Base-by-base conservation (phyloP, 257 asterid genomes). In the Fraxinus excelsior region DNA sequence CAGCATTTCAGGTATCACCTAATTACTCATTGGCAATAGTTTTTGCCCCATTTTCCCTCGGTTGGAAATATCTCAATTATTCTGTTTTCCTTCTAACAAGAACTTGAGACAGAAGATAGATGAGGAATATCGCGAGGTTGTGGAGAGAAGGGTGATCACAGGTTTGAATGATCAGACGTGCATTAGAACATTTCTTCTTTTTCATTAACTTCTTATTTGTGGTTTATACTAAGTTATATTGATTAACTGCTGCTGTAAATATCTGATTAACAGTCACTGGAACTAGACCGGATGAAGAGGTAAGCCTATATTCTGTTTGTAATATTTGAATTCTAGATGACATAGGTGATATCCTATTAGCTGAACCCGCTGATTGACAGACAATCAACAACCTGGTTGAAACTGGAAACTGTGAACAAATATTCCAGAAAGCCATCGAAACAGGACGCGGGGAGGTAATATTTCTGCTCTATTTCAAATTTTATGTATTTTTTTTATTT, bases 81-180 rank as follows among this genome's bases (percentile, higher is more conserved):
- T 42, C 29, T 64, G 3, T 32, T 37, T 58, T 82, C 76, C 31
- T 53, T 66, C 65, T 78, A 2, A 76, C 82, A 93, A 93, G 98
- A 82, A 84, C 23, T 76, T 93, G 81, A 90, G 98, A 62, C 94
- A 89, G 80, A 86, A 82, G 79, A 89, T 93, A 23, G 97, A 93
- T 51, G 90, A 91, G 10, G 96, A 93, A 76, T 93, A 93, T 84
- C 98, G 97, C 2, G 98, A 93, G 86, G 96, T 91, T 46, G 96
- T 93, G 21, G 98, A 93, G 86, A 84, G 97, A 83, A 87, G 98
- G 83, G 97, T 93, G 69, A 85, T 91, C 44, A 93, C 96, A 87
- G 96, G 97, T 93, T 35, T 28, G 85, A 71, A 76, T 40, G 29
- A 76, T 71, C 70, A 32, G 46, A 26, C 11, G 4, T 26, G 3